These are phyloP conservation scores for Hymenoscyphus scutula DNA, from an alignment of 2,329 filamentous ascomycete genomes.

Conservation along the genomic window DNA sequence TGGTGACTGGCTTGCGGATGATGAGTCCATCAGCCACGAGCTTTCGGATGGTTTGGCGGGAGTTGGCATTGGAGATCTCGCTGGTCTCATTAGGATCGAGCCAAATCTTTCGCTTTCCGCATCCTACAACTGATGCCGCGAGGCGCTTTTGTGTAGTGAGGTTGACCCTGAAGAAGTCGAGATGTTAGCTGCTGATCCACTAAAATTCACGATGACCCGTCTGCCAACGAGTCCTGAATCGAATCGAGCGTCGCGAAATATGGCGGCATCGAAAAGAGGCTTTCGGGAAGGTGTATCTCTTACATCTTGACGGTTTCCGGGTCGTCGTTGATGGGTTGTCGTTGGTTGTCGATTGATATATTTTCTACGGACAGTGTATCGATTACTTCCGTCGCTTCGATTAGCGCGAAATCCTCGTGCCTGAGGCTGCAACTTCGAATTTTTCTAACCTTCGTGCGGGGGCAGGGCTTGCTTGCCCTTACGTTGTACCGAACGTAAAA, in stretches of 20 bases:
- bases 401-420: neutral
- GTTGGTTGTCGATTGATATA: slow-evolving; percentile 18
- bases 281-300: slow-evolving; percentile 18
- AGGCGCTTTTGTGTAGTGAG: slow-evolving; percentile 99
- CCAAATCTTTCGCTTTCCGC: slow-evolving; percentile 99
- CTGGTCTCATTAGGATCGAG: slow-evolving; percentile 98
- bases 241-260: neutral
- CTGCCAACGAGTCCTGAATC: slow-evolving; percentile 1
- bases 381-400: neutral
- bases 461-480: neutral
- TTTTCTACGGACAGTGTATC: slow-evolving; percentile 8
- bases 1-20: slow-evolving; percentile 99
- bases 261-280: neutral
- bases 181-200: slow-evolving; percentile 27
- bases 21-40: slow-evolving; percentile 99
- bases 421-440: neutral
- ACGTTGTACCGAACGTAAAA: neutral
- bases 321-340: slow-evolving; percentile 35
- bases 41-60: slow-evolving; percentile 99
- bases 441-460: neutral
- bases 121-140: slow-evolving; percentile 96
- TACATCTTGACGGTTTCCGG: slow-evolving; percentile 36
- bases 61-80: slow-evolving; percentile 99
- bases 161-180: slow-evolving; percentile 76
- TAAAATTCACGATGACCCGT: slow-evolving; percentile 23